Evolutionary conservation across 306 rosid species (phyloP), one percentile per base, ranked within the genome.

Genomic region (Vigna mungo): DNA sequence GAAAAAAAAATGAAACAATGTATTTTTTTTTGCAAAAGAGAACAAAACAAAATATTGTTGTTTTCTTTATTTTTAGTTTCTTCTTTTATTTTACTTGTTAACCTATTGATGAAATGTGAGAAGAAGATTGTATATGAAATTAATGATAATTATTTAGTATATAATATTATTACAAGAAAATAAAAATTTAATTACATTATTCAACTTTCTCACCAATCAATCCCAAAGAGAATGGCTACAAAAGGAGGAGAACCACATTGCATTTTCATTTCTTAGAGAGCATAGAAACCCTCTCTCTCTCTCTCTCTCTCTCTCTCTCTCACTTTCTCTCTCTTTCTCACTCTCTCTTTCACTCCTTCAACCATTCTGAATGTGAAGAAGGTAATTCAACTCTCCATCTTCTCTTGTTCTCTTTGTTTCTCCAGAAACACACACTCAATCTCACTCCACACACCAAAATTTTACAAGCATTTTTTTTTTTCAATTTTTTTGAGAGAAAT

Each of bases 291-390:
- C 37, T 5, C 37, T 5, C 37, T 32, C 37, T 32, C 37, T 74
- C 46, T 74, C 17, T 74, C 59, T 16, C 67, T 23, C 56, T 15
- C 11, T 12, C 9, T 14, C 9, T 1, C 11, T 8, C 11, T 12
- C 9, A 7, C 9, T 1, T 3, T 8, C 11, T 0, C 44, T 8
- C 11, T 8, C 11, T 9, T 3, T 41, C 2, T 20, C 12, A 23
- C 77, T 73, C 46, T 25, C 44, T 73, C 75, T 48, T 39, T 5
- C 39, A 14, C 56, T 11, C 71, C 7, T 49, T 30, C 49, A 55
- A 53, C 76, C 73, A 74, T 76, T 76, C 62, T 49, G 76, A 51
- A 74, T 74, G 76, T 39, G 69, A 59, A 27, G 78, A 61, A 75
- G 72, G 81, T 75, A 66, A 54, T 11, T 61, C 64, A 27, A 0